Conservation (phyloP, 169 alveolate genomes). For the Amoebophrya sp. region DNA sequence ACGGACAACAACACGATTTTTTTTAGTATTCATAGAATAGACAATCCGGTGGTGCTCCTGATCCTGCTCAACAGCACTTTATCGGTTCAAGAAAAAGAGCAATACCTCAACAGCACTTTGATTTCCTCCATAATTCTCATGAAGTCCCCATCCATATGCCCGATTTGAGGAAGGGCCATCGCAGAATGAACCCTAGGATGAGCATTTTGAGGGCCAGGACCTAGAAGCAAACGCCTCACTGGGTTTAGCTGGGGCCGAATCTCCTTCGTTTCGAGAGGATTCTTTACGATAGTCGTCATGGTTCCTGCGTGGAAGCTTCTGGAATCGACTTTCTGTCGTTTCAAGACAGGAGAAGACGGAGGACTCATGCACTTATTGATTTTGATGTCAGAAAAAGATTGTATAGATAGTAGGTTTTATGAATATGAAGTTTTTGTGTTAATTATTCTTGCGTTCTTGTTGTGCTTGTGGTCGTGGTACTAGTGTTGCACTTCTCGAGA, state of each 20-base stretch:
- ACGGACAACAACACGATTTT: no score
- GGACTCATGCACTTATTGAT: no score
- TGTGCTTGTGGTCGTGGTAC: no score
- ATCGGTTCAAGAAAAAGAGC: not conserved
- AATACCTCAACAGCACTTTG: slow-evolving; percentile 39
- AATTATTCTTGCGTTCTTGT: no score
- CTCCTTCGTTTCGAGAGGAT: not conserved
- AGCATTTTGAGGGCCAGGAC: slow-evolving; percentile 49
- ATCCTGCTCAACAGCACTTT: not conserved
- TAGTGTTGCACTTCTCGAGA: no score
- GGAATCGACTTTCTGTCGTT: no score
- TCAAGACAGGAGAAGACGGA: no score
- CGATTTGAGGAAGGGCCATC: slow-evolving; percentile 38
- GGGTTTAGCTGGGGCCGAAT: not conserved
- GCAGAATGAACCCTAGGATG: slow-evolving; percentile 43
- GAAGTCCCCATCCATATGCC: slow-evolving; percentile 48
- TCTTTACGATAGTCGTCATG: not conserved
- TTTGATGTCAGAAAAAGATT: no score
- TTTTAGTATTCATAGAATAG: no score
- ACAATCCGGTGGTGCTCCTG: not conserved
- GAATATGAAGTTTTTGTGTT: no score
- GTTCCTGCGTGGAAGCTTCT: no score
- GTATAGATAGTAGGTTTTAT: no score
- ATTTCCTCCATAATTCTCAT: slow-evolving; percentile 39
- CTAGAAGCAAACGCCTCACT: slow-evolving; percentile 37